A percentile compares a stretch with the other conserved stretches of the same genome.
phyloP scores from a whole-genome alignment of 2,329 filamentous ascomycete genomes.

The Aspergillus hiratsukae region DNA sequence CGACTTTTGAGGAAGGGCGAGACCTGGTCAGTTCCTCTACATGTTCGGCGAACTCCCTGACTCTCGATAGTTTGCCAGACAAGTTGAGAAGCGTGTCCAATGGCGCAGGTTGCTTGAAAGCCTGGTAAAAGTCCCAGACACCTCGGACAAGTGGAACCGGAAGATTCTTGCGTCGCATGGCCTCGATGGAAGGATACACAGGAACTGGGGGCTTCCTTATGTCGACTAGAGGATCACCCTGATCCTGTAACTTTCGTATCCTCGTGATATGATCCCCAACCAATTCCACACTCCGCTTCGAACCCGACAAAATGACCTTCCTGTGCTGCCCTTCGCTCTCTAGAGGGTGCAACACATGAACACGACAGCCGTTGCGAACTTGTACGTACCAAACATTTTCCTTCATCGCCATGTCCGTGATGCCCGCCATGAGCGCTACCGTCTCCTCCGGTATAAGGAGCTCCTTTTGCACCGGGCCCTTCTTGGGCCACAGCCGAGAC shows the following conservation, averaged over 20 bases:
- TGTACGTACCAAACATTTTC: constrained; percentile 38
- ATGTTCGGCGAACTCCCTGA: constrained; percentile 35
- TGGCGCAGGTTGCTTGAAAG: constrained; percentile 1
- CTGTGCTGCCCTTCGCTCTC: constrained; percentile 30
- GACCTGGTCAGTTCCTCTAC: constrained; percentile 34
- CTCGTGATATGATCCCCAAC: constrained; percentile 25
- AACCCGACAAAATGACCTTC: constrained; percentile 33
- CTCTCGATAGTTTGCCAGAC: constrained; percentile 16
- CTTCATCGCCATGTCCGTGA: constrained; percentile 21
- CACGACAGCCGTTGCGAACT: constrained; percentile 34
- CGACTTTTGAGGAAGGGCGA: constrained; percentile 9
- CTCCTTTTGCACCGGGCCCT: constrained; percentile 22
- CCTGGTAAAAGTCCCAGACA: constrained; percentile 22
- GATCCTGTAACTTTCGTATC: constrained; percentile 19
- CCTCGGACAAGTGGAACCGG: constrained; percentile 27
- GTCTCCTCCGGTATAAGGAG: constrained; percentile 34
- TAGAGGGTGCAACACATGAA: constrained; percentile 31
- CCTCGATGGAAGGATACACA: constrained; percentile 26
- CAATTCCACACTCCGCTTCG: constrained; percentile 28
- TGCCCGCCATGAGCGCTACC: constrained; percentile 29
- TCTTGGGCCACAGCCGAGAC: constrained; percentile 8
- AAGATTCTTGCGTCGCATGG: constrained; percentile 18
- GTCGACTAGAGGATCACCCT: constrained; percentile 26
- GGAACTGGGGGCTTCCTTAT: constrained; percentile 25
- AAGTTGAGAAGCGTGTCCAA: constrained; percentile 13